Conservation (phyloP, 2,329 filamentous ascomycete species). For the Didymella keratinophila region DNA sequence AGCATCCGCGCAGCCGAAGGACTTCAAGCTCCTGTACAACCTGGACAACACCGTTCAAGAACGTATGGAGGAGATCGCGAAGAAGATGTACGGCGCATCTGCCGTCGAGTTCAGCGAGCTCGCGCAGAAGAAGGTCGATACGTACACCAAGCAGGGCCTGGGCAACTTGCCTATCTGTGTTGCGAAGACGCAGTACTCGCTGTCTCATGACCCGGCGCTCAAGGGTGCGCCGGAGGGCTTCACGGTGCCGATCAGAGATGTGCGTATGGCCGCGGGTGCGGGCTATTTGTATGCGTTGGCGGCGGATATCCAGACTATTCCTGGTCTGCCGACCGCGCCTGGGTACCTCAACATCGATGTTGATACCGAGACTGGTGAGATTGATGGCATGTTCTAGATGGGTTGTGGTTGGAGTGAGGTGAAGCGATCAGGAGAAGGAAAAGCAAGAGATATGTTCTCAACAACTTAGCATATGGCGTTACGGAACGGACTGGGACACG, state of each 20-base stretch:
- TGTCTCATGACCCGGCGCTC: conserved; percentile 89
- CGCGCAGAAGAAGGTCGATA: conserved; percentile 95
- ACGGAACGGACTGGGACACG: not conserved
- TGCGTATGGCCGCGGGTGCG: conserved; percentile 90
- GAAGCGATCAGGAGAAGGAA: no score
- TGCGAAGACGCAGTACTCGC: conserved; percentile 97
- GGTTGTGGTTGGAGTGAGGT: no score
- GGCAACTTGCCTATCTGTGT: conserved; percentile 94
- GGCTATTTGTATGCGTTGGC: conserved; percentile 84
- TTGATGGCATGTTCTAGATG: conserved; percentile 86
- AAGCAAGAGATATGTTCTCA: no score
- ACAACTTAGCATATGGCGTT: conserved; percentile 23
- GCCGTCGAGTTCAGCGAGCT: conserved; percentile 92
- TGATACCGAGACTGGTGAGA: conserved; percentile 60
- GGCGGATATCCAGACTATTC: conserved; percentile 98
- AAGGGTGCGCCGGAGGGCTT: conserved; percentile 97
- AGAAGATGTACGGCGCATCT: conserved; percentile 92
- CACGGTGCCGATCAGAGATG: conserved; percentile 91
- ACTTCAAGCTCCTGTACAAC: conserved; percentile 87
- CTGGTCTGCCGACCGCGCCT: conserved; percentile 90
- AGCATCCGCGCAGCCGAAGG: conserved; percentile 79
- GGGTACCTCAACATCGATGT: conserved; percentile 94
- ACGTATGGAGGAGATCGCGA: conserved; percentile 88
- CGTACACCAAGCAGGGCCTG: conserved; percentile 90
- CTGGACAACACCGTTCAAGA: conserved; percentile 78